These are phyloP conservation scores for Pyrenula aspistea DNA, from an alignment of 495 filamentous ascomycete genomes.

Conservation along the genomic window DNA sequence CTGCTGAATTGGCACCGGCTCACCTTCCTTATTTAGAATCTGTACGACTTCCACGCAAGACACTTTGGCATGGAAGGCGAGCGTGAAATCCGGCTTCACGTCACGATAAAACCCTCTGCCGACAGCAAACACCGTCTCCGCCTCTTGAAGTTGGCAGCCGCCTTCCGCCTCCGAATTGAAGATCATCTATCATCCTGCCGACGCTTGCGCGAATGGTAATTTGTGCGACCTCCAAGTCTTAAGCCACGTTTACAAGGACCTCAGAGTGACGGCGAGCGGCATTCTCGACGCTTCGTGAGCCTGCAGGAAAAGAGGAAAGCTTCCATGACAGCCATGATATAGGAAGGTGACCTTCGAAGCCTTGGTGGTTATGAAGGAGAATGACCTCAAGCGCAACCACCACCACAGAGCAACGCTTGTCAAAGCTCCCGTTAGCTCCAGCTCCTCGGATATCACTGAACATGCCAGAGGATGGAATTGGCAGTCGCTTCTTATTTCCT, in stretches of 20 bases:
- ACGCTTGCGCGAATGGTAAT: background rate
- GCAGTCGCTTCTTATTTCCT: slow-evolving; percentile 13
- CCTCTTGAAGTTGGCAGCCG: too few relatives aligned
- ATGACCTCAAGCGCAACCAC: slow-evolving; percentile 34
- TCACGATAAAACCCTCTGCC: background rate
- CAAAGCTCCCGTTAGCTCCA: slow-evolving; percentile 19
- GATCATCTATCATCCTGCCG: too few relatives aligned
- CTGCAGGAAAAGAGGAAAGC: background rate
- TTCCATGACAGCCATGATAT: background rate
- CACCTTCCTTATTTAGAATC: background rate
- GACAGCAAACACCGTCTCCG: background rate
- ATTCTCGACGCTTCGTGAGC: background rate
- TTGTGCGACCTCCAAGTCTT: background rate
- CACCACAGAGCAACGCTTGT: slow-evolving; percentile 30
- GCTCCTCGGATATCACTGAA: slow-evolving; percentile 22
- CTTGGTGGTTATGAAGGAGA: slow-evolving; percentile 1
- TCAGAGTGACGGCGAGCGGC: background rate
- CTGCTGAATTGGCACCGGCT: background rate
- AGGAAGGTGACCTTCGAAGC: background rate
- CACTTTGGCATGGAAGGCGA: background rate
- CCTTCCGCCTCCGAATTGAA: too few relatives aligned
- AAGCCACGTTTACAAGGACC: background rate
- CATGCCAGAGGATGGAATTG: slow-evolving; percentile 30
- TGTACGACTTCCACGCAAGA: background rate
- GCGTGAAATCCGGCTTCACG: background rate